Evolutionary conservation across 1,284 basidiomycete species (phyloP), one percentile per base, ranked within the genome.

Genomic region (Pholiota adiposa): DNA sequence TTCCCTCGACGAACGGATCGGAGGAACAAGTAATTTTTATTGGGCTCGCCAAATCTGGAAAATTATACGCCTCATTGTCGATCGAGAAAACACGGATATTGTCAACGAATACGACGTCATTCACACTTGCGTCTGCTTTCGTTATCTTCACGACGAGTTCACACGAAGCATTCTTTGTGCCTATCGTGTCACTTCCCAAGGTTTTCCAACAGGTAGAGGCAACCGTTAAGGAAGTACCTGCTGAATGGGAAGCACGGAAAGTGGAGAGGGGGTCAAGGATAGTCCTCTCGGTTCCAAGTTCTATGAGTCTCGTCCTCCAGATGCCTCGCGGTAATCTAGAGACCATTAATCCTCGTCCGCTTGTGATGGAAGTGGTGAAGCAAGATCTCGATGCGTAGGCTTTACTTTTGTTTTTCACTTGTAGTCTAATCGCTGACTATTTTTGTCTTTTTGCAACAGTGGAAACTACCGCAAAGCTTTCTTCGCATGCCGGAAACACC

Each of bases 311-410:
- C 16, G 92, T 99, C 0, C 77, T 99, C 12, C 97, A 99, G 77
- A 99, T 99, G 96, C 97, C 97, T 0, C 80, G 97, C 65, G 97
- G 97, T 0, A 99, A 99, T 74, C 73, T 99, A 56, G 97, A 99
- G 78, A 98, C 95, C 0, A 90, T 99, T 58, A 94, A 91, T 68
- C 97, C 97, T 1, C 82, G 97, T 33, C 92, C 97, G 1, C 78
- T 99, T 62, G 96, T 98, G 2, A 87, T 98, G 75, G 85, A 90
- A 54, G 88, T 93, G 2, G 89, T 97, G 1, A 82, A 83, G 55
- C 79, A 85, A 51, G 91, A 95, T 69, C 79, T 96, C 11, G 80
- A 89, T 51, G 76, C 72, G 94, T 96, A 69, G 65, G 90, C 61
- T n/a, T 6, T 56, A 12, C 19, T 27, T 19, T 19, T 36, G 12